Evolutionary conservation across 2,329 filamentous ascomycete genomes (phyloP), one percentile per base, ranked within the genome.

Genomic region (Plectosphaerella cucumerina): DNA sequence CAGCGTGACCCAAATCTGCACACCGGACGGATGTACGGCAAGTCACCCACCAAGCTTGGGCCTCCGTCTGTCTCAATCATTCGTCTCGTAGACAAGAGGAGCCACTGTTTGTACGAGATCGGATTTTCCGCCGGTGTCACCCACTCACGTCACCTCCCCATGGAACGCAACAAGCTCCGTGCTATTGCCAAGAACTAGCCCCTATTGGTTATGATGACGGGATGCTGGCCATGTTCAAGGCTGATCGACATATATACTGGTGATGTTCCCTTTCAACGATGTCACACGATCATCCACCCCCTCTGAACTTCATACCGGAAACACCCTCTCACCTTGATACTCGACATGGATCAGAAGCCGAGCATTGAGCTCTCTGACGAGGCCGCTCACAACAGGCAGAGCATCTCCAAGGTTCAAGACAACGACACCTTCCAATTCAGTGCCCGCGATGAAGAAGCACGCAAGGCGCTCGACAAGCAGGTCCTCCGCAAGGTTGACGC

Each of bases 401-500:
- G 39, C 39, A 3, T 42, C n/a, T 18, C 39, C 12, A 42, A 42
- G 39, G n/a, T 17, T 17, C 35, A 39, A 6, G 35, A 18, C 14
- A 14, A 18, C 14, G 39, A 42, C 17, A 18, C n/a, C 5, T 42
- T 18, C 39, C 39, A 42, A 18, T 39, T 39, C 35, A n/a, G 12
- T n/a, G 39, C n/a, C 39, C 39, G 39, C 39, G 39, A 42, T 11
- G 39, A 42, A 9, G 39, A 18, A 9, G 39, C 39, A 6, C 39
- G 39, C 39, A 42, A 42, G 39, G 39, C 39, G 4, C 39, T 42
- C 39, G 55, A 53, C 35, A 53, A 54, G 46, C 20, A 23, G 3
- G 59, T 76, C 4, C 59, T 81, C 31, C 68, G 75, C 17, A 81
- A 81, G 56, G 69, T 82, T 15, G 80, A 83, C 54, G 18, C 69